Percentiles rank a stretch among this genome's conserved stretches.
Conservation (phyloP, 2,329 filamentous ascomycete genomes). For the Monosporascus sp. region DNA sequence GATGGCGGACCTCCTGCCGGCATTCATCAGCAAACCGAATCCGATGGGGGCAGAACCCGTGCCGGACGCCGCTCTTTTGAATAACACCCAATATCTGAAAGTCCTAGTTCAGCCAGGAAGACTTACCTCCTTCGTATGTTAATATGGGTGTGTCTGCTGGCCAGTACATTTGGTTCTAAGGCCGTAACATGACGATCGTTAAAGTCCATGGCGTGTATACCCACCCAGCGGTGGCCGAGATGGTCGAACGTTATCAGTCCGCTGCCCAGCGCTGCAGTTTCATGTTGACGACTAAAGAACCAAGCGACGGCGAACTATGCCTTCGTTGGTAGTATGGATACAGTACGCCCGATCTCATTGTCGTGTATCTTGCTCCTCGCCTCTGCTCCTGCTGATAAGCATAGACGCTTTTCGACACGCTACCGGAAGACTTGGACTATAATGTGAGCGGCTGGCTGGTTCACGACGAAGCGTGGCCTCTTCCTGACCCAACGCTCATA, state of each 20-base stretch:
- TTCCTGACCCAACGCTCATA: slow-evolving; percentile 48
- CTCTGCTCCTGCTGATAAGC: slow-evolving; percentile 8
- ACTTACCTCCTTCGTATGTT: slow-evolving; percentile 69
- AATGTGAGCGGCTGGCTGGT: slow-evolving; percentile 62
- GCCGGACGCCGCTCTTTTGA: slow-evolving; percentile 63
- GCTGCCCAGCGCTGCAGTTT: slow-evolving; percentile 64
- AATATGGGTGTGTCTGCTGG: slow-evolving; percentile 69
- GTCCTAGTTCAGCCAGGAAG: slow-evolving; percentile 59
- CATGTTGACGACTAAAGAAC: slow-evolving; percentile 59
- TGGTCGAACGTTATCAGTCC: slow-evolving; percentile 51
- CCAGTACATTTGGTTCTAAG: slow-evolving; percentile 63
- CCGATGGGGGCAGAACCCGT: slow-evolving; percentile 59
- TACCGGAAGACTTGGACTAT: slow-evolving; percentile 64
- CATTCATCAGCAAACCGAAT: slow-evolving; percentile 49
- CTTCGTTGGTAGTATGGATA: slow-evolving; percentile 66
- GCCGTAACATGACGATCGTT: slow-evolving; percentile 62
- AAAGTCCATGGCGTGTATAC: slow-evolving; percentile 71
- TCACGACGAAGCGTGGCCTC: slow-evolving; percentile 43
- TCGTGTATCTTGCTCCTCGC: not conserved
- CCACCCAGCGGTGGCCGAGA: slow-evolving; percentile 51
- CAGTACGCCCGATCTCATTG: slow-evolving; percentile 33
- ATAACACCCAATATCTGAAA: slow-evolving; percentile 59
- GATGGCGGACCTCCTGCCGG: slow-evolving; percentile 40
- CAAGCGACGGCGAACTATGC: slow-evolving; percentile 59
- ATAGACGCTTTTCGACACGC: slow-evolving; percentile 59